A percentile compares a stretch with the other conserved stretches of the same genome.
Conservation (phyloP, 768 basidiomycete species). For the Podaxis sp. region DNA sequence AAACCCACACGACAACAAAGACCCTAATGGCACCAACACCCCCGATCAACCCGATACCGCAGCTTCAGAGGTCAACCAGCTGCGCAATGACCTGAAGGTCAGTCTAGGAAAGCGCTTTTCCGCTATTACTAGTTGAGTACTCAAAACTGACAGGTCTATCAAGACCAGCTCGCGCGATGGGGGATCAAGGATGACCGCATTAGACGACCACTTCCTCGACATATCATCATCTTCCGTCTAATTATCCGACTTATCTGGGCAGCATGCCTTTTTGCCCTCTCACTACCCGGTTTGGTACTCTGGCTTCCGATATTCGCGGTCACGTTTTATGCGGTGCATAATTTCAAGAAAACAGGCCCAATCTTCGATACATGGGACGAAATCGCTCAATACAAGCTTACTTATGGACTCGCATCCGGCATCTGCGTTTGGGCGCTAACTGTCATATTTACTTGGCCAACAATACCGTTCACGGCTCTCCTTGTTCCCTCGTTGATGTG, state of each 20-base stretch:
- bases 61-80: slow-evolving; percentile 23
- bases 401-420: slow-evolving; percentile 76
- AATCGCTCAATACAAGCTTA: slow-evolving; percentile 85
- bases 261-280: slow-evolving; percentile 55
- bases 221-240: slow-evolving; percentile 58
- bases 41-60: slow-evolving; percentile 21
- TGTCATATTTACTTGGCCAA: slow-evolving; percentile 56
- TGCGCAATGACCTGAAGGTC: slow-evolving; percentile 62
- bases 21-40: slow-evolving; percentile 17
- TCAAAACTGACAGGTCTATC: slow-evolving; percentile 51
- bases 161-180: slow-evolving; percentile 61
- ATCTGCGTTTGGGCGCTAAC: slow-evolving; percentile 58
- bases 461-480: slow-evolving; percentile 51
- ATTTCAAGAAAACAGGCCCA: slow-evolving; percentile 78
- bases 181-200: slow-evolving; percentile 87
- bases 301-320: slow-evolving; percentile 79
- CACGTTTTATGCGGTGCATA: slow-evolving; percentile 64
- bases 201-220: slow-evolving; percentile 54
- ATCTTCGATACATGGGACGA: slow-evolving; percentile 87
- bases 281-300: slow-evolving; percentile 71
- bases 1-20: slow-evolving; percentile 18
- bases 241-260: slow-evolving; percentile 62
- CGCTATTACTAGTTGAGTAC: slow-evolving; percentile 1
- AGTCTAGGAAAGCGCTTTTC: slow-evolving; percentile 4
- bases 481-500: slow-evolving; percentile 78